These are phyloP conservation scores for Cladosporium sp. DNA, from an alignment of 2,329 filamentous ascomycete species.

Conservation along the genomic window DNA sequence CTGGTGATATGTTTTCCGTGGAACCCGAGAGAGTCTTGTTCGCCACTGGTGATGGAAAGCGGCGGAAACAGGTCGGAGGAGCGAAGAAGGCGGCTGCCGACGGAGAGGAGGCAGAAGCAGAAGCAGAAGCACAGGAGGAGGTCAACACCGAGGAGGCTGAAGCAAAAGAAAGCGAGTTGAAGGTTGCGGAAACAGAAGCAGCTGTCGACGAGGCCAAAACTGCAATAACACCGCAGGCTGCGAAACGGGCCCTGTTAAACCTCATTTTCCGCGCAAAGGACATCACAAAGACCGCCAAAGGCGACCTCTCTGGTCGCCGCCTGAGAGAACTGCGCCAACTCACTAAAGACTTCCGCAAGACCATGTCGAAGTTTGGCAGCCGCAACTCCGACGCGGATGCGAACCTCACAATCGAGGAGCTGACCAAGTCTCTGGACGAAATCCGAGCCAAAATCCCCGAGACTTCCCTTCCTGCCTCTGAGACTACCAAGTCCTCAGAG, in stretches of 20 bases:
- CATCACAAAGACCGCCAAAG: constrained; percentile 51
- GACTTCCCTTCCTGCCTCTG: constrained; percentile 19
- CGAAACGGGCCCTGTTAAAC: constrained; percentile 45
- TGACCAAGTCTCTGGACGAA: constrained; percentile 33
- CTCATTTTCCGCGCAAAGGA: constrained; percentile 55
- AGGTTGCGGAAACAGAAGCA: constrained; percentile 12
- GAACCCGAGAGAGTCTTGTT: constrained; percentile 82
- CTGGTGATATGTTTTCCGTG: constrained; percentile 97
- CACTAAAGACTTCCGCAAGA: constrained; percentile 57
- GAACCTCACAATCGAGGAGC: constrained; percentile 24
- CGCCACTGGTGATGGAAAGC: constrained; percentile 66
- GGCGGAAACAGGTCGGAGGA: constrained; percentile 21
- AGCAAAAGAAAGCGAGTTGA: constrained; percentile 18
- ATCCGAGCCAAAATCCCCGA: constrained; percentile 44
- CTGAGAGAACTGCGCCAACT: constrained; percentile 75
- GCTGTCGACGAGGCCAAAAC: constrained; percentile 14
- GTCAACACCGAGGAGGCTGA: constrained; percentile 5
- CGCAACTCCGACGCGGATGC: constrained; percentile 10
- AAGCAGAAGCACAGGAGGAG: constrained; percentile 20
- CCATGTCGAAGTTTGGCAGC: constrained; percentile 51
- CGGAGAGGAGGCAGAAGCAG: constrained; percentile 17
- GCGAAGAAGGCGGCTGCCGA: constrained; percentile 14
- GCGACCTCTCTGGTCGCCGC: constrained; percentile 58
- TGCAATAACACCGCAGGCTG: constrained; percentile 19
- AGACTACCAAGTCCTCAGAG: constrained; percentile 21